Base-by-base conservation (phyloP, 2,329 filamentous ascomycete species). In the Lachnellula arida region DNA sequence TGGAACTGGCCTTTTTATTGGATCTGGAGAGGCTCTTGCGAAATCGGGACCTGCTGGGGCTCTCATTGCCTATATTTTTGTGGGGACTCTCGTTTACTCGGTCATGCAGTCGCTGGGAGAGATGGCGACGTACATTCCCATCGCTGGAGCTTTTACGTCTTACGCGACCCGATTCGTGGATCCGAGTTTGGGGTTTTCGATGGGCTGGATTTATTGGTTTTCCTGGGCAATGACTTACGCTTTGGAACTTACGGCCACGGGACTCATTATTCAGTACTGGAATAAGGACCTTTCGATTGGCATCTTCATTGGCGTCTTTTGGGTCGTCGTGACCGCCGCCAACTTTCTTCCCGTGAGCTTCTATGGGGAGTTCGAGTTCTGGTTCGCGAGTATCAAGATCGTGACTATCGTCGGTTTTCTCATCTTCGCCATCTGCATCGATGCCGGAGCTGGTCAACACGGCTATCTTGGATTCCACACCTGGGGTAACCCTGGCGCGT, bases 131-230 rank as follows among this genome's bases (percentile, higher is more conserved):
- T 90, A 85, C 64, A 84, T 92, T 28, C 90, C 90, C 5, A 84
- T 92, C 37, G 77, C 86, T 19, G 89, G 88, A 56, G 86, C 87
- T 42, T 92, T 92, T 68, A 88, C 87, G 32, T 80, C 85, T 43
- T 93, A 91, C 65, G 87, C 88, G 22, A 80, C 84, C 40, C 86
- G 89, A 17, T 90, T 93, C 65, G 79, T 91, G 56, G 85, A 89
- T 66, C 84, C 82, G 11, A 85, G 84, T 54, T 75, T 91, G 48
- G 87, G 87, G 7, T 91, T 91, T 65, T 80, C 87, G 19, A 87
- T 91, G 79, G 88, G 89, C 19, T 92, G 88, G 88, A 85, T 89
- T 57, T 92, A 92, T 72, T 92, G 86, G 85, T 91, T 91, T 67
- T 85, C 81, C 39, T 92, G 86, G 86, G 78, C 84, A 17, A 82